Base-by-base conservation (phyloP, 2,329 filamentous ascomycete genomes). In the Penicillium sp. region DNA sequence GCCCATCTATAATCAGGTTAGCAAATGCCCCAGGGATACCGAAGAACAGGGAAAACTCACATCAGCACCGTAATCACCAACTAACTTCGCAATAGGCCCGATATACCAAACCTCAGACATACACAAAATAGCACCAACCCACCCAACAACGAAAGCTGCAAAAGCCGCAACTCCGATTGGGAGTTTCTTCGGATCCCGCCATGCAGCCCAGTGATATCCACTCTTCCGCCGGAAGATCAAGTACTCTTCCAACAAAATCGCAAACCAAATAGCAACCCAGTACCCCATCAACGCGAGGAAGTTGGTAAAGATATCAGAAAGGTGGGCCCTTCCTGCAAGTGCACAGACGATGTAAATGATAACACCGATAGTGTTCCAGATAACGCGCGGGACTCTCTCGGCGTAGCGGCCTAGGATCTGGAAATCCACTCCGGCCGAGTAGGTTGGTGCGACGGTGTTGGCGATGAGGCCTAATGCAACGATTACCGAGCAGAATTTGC, bases 21-120 rank as follows among this genome's bases (percentile, higher is more conserved):
- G 50, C 70, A 6, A 48, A 35, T 9, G 10, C 31, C 21, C 62
- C 22, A 65, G 56, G 16, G 9, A 13, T 26, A 13, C 13, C 39
- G 52, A 22, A 16, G 35, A 41, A 41, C 24, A 33, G 21, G 24
- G n/a, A 24, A 52, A 50, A 50, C 80, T 75, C 69, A 84, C 77
- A 74, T 86, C 83, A 48, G 79, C 83, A 19, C 84, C 84, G 68
- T 82, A 79, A 21, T 81, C 81, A 0, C 85, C 84, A 19, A 87
- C 80, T 52, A 80, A 70, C 47, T 75, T 76, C 3, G 85, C 85
- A 56, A 89, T 72, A 0, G 86, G 87, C 1, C 87, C 87, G 58
- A 85, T 82, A 70, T 87, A 90, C 82, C 86, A 90, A 3, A 84
- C 82, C 74, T 90, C 86, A 22, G 84, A 84, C 87, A 90, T 90